These are phyloP conservation scores for Blastocystis sp. DNA, from an alignment of 352 stramenopile species.

Conservation along the genomic window DNA sequence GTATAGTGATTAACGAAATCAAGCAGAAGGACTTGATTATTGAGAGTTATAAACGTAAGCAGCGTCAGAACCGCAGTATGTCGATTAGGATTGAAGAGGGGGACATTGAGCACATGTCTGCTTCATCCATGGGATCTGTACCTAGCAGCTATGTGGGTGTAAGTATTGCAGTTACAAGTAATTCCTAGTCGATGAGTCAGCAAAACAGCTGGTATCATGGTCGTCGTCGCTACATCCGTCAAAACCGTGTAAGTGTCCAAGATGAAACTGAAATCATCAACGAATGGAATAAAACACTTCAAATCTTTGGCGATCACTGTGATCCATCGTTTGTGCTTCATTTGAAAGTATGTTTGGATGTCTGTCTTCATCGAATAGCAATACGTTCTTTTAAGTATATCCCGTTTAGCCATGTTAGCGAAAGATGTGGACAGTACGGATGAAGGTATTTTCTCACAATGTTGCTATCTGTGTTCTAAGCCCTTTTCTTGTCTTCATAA, in stretches of 20 bases:
- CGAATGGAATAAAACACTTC: constrained; percentile 45
- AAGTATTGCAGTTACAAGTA: not conserved
- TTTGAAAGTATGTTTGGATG: not conserved
- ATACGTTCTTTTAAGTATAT: constrained; percentile 42
- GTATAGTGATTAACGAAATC: constrained; percentile 47
- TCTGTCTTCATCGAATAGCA: not conserved
- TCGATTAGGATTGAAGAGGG: not conserved
- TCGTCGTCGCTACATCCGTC: constrained; percentile 1
- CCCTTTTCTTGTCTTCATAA: constrained; percentile 29
- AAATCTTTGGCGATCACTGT: not conserved
- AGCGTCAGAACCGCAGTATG: not conserved
- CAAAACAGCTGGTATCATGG: not conserved
- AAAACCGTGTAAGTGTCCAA: constrained; percentile 26
- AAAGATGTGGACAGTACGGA: not conserved
- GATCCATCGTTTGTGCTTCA: constrained; percentile 5
- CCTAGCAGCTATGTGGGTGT: not conserved
- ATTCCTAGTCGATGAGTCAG: not conserved
- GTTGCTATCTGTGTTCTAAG: constrained; percentile 2
- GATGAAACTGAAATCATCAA: constrained; percentile 58
- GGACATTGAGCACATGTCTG: constrained; percentile 4
- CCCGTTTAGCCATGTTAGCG: constrained; percentile 16
- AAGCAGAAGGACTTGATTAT: constrained; percentile 59
- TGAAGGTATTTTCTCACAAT: constrained; percentile 13
- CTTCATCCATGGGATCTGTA: constrained; percentile 31
- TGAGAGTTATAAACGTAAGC: constrained; percentile 9